Conservation (phyloP, 345 rosid genomes). For the Populus simonii region DNA sequence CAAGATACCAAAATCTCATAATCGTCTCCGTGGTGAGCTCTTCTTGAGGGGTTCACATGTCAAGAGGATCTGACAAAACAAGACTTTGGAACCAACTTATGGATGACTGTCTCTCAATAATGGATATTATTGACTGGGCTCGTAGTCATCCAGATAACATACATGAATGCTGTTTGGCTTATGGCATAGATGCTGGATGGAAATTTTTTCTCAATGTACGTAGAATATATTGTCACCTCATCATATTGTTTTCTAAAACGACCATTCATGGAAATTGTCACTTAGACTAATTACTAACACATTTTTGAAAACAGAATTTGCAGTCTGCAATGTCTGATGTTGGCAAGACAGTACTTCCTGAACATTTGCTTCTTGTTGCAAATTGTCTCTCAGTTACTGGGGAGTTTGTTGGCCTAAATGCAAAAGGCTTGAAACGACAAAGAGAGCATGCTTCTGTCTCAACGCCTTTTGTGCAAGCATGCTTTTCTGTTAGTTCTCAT, state of each 20-base stretch:
- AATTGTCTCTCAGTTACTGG: constrained; percentile 70
- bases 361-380: constrained; percentile 70
- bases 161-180: constrained; percentile 59
- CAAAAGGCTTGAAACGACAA: constrained; percentile 67
- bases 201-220: constrained; percentile 63
- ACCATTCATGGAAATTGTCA: background rate
- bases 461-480: constrained; percentile 83
- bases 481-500: constrained; percentile 71
- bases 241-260: background rate
- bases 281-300: background rate
- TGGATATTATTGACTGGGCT: constrained; percentile 79
- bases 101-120: constrained; percentile 57
- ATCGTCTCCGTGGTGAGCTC: constrained; percentile 53
- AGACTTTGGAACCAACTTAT: constrained; percentile 63
- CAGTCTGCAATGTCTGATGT: constrained; percentile 73
- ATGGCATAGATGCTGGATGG: constrained; percentile 76
- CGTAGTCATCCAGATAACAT: constrained; percentile 89
- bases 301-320: constrained; percentile 50
- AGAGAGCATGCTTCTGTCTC: constrained; percentile 53
- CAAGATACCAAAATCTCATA: constrained; percentile 35
- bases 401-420: constrained; percentile 80
- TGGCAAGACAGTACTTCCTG: constrained; percentile 64
- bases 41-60: constrained; percentile 66
- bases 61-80: constrained; percentile 37
- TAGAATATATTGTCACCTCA: constrained; percentile 7